A percentile compares a stretch with the other conserved stretches of the same genome.
Evolutionary conservation across 768 basidiomycete genomes (phyloP).

Genomic region (Stropharia rugosoannulata): DNA sequence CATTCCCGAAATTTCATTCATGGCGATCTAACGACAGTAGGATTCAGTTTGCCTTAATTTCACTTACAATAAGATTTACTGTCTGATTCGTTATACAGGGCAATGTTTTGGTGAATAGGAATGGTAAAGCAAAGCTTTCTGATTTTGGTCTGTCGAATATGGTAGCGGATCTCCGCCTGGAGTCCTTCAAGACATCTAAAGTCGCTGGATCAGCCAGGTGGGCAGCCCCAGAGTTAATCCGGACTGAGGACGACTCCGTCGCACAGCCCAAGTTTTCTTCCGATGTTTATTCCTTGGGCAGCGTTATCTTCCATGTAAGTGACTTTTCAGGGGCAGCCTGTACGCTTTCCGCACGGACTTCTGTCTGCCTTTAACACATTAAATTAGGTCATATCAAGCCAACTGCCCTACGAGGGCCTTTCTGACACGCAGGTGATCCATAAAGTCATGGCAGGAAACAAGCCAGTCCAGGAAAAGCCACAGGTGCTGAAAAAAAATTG

Average conservation of each 20-base stretch:
- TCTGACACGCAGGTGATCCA: neutral
- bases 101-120: constrained; percentile 33
- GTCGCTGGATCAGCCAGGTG: constrained; percentile 30
- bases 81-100: constrained; percentile 17
- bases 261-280: constrained; percentile 12
- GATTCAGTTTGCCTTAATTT: neutral
- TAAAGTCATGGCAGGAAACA: neutral
- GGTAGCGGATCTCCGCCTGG: constrained; percentile 16
- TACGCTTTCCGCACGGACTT: too few species aligned
- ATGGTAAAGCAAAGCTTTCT: constrained; percentile 28
- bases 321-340: too few species aligned
- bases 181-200: constrained; percentile 24
- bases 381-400: neutral
- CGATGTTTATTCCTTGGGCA: constrained; percentile 38
- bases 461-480: neutral
- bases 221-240: constrained; percentile 33
- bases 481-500: neutral
- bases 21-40: constrained; percentile 7
- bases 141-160: constrained; percentile 36
- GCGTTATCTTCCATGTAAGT: constrained; percentile 24
- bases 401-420: neutral
- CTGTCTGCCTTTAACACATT: neutral
- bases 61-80: neutral
- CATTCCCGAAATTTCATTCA: constrained; percentile 6
- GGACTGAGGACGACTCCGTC: constrained; percentile 3